phyloP scores from a whole-genome alignment of 2,329 filamentous ascomycete genomes.

The Aspergillus piperis region DNA sequence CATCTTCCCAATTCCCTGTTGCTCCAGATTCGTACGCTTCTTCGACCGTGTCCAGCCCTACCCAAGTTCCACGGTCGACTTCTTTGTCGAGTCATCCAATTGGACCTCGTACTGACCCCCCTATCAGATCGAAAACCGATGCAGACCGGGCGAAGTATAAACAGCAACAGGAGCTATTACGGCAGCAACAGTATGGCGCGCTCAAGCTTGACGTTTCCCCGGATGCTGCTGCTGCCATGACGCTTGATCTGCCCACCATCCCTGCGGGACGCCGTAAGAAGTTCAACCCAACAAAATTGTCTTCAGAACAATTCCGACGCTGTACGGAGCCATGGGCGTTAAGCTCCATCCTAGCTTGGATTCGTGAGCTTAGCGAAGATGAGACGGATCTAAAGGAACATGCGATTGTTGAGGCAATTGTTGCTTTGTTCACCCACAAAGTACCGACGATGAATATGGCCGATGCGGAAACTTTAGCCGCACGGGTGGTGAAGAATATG shows the following conservation, averaged over 20 bases:
- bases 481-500: constrained; percentile 77
- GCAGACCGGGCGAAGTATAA: constrained; percentile 65
- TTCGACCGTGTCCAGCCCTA: constrained; percentile 45
- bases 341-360: constrained; percentile 82
- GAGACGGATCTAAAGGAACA: constrained; percentile 84
- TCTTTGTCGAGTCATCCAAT: constrained; percentile 81
- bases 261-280: constrained; percentile 77
- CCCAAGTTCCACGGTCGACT: constrained; percentile 68
- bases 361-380: constrained; percentile 85
- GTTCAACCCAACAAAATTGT: constrained; percentile 83
- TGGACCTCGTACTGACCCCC: constrained; percentile 74
- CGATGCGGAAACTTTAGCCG: constrained; percentile 85
- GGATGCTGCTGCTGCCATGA: constrained; percentile 52
- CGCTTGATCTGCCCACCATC: constrained; percentile 81
- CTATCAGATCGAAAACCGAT: constrained; percentile 92
- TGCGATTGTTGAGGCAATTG: constrained; percentile 81
- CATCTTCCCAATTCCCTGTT: constrained; percentile 37
- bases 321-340: constrained; percentile 92
- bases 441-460: constrained; percentile 98
- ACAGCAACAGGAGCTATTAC: constrained; percentile 56
- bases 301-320: constrained; percentile 75
- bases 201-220: constrained; percentile 52
- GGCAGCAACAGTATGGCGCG: constrained; percentile 51
- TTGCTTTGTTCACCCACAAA: constrained; percentile 88
- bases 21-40: constrained; percentile 56